Base-by-base conservation (phyloP, 306 rosid genomes). In the Arachis stenosperma region DNA sequence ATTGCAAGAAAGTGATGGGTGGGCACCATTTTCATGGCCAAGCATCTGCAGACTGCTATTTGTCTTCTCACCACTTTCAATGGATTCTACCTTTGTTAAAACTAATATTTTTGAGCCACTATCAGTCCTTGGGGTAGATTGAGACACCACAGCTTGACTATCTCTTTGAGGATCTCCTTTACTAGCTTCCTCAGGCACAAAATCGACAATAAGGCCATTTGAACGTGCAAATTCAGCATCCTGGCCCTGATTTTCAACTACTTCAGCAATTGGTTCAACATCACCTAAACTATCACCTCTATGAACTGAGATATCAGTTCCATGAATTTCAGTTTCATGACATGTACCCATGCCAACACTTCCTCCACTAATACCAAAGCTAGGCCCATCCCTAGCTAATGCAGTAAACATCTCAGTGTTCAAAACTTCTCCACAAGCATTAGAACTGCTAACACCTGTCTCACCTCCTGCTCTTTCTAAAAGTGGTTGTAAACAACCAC, bases 261-360 rank as follows among this genome's bases (percentile, higher is more conserved):
- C 95, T 80, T 94, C 98, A 51, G 85, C 86, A 62, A 93, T 78
- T 67, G 90, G 95, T 72, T 94, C 97, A 33, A 87, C 85, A 78
- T 95, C 97, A 36, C 99, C 99, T 51, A 95, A 89, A 81, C 96
- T 95, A 84, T 88, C 91, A 62, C 90, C 94, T 88, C 96, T 85
- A 74, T 90, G 94, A 76, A 89, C 96, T 36, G 96, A 91, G 73
- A 83, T 85, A 79, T 90, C 98, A 57, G 90, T 86, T 74, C 99
- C 99, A 50, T 90, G 99, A 73, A 95, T 95, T 83, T 95, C 99
- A 73, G 99, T 97, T 85, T 95, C 99, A 70, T 95, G 96, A 78
- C 99, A 91, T 48, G 96, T 96, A 79, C 98, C 92, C 97, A 95
- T 95, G 67, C 99, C 99, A 63, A 95, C 96, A 86, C 99, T 95